Percentiles rank a stretch among this genome's conserved stretches.
Evolutionary conservation across 2,329 filamentous ascomycete genomes (phyloP).

Genomic region (Diaporthe sp.): DNA sequence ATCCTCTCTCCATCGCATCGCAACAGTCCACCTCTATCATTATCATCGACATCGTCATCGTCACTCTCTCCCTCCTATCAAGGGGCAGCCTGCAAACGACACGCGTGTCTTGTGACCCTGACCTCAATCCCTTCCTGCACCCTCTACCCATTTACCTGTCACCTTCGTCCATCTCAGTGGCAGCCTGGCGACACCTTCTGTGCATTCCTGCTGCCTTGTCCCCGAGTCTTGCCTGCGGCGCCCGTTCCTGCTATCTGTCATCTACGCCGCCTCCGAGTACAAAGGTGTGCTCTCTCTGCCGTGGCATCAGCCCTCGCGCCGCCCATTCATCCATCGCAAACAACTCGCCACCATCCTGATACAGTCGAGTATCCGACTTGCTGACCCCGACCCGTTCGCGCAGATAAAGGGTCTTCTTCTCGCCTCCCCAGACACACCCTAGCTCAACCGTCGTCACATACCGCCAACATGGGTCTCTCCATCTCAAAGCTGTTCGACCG

Average conservation of each 20-base stretch:
- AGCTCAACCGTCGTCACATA: constrained; percentile 47
- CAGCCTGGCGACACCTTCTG: constrained; percentile 39
- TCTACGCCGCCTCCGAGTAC: constrained; percentile 34
- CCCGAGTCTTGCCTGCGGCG: constrained; percentile 39
- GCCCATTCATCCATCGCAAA: constrained; percentile 20
- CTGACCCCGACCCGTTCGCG: constrained; percentile 32
- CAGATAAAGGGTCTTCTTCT: constrained; percentile 36
- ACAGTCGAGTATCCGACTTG: constrained; percentile 11
- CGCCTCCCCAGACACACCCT: constrained; percentile 24
- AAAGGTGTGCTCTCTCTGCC: constrained; percentile 27
- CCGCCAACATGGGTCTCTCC: constrained; percentile 94
- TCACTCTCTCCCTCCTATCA: constrained; percentile 11
- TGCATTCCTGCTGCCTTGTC: constrained; percentile 30
- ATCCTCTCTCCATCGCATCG: constrained; percentile 11
- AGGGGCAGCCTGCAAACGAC: constrained; percentile 26
- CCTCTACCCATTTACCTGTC: constrained; percentile 5
- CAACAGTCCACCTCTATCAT: constrained; percentile 31
- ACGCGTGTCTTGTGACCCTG: constrained; percentile 26
- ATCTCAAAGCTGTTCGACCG: constrained; percentile 97
- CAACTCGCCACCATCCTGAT: constrained; percentile 18
- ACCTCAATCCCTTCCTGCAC: constrained; percentile 22
- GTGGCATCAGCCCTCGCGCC: constrained; percentile 9
- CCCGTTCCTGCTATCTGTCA: constrained; percentile 41
- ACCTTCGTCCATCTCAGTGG: constrained; percentile 32
- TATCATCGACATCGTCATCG: constrained; percentile 33